phyloP scores from a whole-genome alignment of 2,329 filamentous ascomycete species.

The Aspergillus sergii region DNA sequence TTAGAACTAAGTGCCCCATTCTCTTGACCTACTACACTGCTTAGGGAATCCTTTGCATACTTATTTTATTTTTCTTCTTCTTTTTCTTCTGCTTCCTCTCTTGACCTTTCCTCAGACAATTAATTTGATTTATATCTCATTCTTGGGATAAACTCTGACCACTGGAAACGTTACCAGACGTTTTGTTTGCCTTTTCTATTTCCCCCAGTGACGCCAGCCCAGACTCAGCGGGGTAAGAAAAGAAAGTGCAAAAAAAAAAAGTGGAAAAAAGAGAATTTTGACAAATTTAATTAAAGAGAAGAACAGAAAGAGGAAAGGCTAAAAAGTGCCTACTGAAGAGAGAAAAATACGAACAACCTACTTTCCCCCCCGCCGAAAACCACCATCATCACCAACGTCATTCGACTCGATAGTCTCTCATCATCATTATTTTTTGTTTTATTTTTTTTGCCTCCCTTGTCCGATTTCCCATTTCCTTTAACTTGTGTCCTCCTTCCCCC shows the following conservation, averaged over 20 bases:
- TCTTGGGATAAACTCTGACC: too few species aligned
- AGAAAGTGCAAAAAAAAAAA: slow-evolving; percentile 2
- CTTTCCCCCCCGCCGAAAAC: too few species aligned
- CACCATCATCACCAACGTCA: slow-evolving; percentile 4
- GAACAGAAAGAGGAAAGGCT: slow-evolving; percentile 3
- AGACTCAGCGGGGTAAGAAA: slow-evolving; percentile 7
- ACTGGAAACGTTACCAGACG: too few species aligned
- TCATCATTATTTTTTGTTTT: slow-evolving; percentile 4
- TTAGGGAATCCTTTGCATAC: background rate
- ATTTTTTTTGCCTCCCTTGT: slow-evolving; percentile 8
- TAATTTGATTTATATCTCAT: background rate
- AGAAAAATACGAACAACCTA: too few species aligned
- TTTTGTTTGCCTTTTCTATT: background rate
- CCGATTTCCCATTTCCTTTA: slow-evolving; percentile 5
- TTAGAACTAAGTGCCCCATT: background rate
- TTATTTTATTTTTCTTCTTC: background rate
- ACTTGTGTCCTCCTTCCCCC: slow-evolving; percentile 4
- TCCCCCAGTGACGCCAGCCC: background rate
- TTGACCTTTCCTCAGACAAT: background rate
- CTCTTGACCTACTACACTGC: background rate
- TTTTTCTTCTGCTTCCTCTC: background rate
- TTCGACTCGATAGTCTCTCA: background rate
- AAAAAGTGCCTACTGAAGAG: too few species aligned
- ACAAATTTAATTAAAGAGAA: background rate
- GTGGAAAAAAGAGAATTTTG: slow-evolving; percentile 3